Evolutionary conservation across 371 early-diverging fungal genomes (phyloP).

Genomic region (Cokeromyces recurvatus): DNA sequence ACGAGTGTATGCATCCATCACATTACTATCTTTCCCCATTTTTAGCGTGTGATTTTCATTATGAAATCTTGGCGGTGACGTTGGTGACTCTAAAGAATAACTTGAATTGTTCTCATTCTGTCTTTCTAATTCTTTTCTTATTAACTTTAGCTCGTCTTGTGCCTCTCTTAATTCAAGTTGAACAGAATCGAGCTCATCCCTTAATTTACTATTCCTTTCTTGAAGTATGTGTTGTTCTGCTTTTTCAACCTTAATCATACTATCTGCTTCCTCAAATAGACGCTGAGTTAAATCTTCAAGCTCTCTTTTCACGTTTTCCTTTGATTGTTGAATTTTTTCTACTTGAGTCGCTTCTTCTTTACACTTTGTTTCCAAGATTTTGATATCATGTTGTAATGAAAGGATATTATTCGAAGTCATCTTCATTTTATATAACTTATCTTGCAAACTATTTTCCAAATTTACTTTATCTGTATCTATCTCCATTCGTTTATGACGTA

Average conservation of each 20-base stretch:
- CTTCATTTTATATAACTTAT: slow-evolving; percentile 1
- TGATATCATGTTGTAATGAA: slow-evolving; percentile 19
- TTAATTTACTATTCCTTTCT: slow-evolving; percentile 22
- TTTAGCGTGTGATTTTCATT: too few species aligned
- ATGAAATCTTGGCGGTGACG: too few species aligned
- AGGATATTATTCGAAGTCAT: neutral
- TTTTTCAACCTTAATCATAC: slow-evolving; percentile 63
- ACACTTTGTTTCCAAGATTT: slow-evolving; percentile 16
- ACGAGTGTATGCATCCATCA: slow-evolving; percentile 14
- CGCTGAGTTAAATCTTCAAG: slow-evolving; percentile 62
- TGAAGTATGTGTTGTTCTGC: slow-evolving; percentile 39
- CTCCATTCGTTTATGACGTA: slow-evolving; percentile 1
- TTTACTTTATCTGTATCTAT: neutral
- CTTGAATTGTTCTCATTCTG: neutral
- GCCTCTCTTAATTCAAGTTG: slow-evolving; percentile 49
- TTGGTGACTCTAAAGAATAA: too few species aligned
- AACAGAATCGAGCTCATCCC: slow-evolving; percentile 20
- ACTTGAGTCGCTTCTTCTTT: slow-evolving; percentile 58
- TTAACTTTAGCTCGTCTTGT: slow-evolving; percentile 58
- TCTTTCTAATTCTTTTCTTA: slow-evolving; percentile 28
- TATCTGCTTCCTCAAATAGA: slow-evolving; percentile 71
- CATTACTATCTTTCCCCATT: neutral
- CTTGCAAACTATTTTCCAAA: neutral
- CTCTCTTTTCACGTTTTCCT: slow-evolving; percentile 61
- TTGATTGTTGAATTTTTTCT: slow-evolving; percentile 57